phyloP scores from a whole-genome alignment of 2,329 filamentous ascomycete genomes.

The Sporothrix variecibatus region DNA sequence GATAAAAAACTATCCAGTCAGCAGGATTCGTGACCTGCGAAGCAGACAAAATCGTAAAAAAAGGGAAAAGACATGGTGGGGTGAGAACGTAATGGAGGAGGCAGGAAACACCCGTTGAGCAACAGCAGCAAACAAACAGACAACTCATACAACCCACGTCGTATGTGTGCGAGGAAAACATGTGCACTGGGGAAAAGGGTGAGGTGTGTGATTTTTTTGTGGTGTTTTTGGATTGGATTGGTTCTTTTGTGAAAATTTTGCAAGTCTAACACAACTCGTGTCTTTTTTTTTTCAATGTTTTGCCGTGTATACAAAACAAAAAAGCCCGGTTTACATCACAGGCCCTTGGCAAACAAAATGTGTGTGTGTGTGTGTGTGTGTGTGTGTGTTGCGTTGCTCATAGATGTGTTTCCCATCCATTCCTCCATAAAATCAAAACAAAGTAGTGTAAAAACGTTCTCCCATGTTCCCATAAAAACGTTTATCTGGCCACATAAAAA shows the following conservation, averaged over 20 bases:
- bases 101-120: neutral
- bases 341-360: neutral
- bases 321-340: constrained; percentile 20
- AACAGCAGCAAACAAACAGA: neutral
- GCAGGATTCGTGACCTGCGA: constrained; percentile 15
- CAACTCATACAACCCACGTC: neutral
- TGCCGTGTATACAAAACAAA: neutral
- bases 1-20: constrained; percentile 6
- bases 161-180: neutral
- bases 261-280: neutral
- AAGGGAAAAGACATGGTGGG: neutral
- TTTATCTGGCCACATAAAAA: constrained; percentile 25
- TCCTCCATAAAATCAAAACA: constrained; percentile 6
- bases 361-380: neutral
- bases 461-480: constrained; percentile 22
- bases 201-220: neutral
- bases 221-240: neutral
- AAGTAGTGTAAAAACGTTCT: constrained; percentile 15
- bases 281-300: neutral
- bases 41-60: constrained; percentile 8
- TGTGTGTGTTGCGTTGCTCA: neutral
- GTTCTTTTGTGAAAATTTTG: neutral
- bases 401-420: neutral
- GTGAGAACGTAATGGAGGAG: neutral
- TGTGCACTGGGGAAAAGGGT: neutral